Base-by-base conservation (phyloP, 1,139 yeast genomes). In the Zygosaccharomyces sapae region DNA sequence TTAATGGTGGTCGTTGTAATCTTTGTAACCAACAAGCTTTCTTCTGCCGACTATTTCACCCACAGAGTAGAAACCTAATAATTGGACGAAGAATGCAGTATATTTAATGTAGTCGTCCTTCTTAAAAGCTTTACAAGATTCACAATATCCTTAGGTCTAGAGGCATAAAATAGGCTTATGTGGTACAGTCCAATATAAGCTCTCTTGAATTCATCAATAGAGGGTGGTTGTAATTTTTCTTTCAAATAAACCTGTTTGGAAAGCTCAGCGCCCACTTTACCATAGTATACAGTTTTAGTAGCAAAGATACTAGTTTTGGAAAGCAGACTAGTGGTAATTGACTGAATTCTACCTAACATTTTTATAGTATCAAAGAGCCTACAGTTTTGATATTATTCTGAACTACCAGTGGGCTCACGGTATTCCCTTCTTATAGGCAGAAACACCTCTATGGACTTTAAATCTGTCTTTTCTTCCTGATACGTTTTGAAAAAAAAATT, bases 21-120 rank as follows among this genome's bases (percentile, higher is more conserved):
- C 53, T 31, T 48, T 61, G 78, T 89, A 89, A 58, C 96, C 96
- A 65, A 87, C 83, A 54, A 89, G 62, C 66, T 84, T 76, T 78
- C 98, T 86, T 79, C 98, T 89, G 65, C 99, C 99, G 65, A 92
- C 79, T 59, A 90, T 82, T 77, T 92, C 98, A 67, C 99, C 99
- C 45, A 92, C 76, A 27, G 97, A 83, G 72, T 89, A 92, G 70
- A 89, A 79, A 55, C 97, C 99, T 58, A 87, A 75, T 54, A 92
- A 73, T 72, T 92, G 98, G 58, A 89, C 74, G 59, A 83, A 82
- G 69, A 81, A 82, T 47, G 90, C 83, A 59, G 85, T 84, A 66
- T 78, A 87, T 72, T 80, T 82, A 62, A 80, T 71, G 55, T 75
- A 76, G 62, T 75, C 76, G 57, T 79, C 81, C 70, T 78, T 81